These are phyloP conservation scores for Macrolepiota albuminosa DNA, from an alignment of 768 basidiomycete species.

Conservation along the genomic window DNA sequence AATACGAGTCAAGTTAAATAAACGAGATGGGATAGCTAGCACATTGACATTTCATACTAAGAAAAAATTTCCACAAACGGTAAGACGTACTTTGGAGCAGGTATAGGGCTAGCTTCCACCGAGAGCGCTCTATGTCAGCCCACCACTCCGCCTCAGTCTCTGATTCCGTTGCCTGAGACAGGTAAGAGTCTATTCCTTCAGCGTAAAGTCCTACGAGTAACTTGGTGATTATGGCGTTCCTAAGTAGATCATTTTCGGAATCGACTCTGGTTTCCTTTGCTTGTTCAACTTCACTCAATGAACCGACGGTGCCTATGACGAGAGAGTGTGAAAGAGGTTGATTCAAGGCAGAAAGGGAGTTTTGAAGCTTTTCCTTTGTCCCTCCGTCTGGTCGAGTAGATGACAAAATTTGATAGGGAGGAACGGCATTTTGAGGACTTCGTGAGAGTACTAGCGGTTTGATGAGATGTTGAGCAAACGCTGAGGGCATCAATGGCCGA, in stretches of 20 bases:
- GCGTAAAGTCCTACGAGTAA: conserved; percentile 57
- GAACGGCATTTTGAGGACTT: conserved; percentile 16
- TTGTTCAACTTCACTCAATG: conserved; percentile 24
- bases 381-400: conserved; percentile 5
- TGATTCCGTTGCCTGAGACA: conserved; percentile 62
- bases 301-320: conserved; percentile 21
- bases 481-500: conserved; percentile 25
- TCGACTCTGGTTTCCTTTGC: conserved; percentile 15
- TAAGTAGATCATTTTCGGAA: conserved; percentile 33
- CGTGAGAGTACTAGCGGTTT: conserved; percentile 24
- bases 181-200: conserved; percentile 56
- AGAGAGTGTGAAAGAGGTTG: conserved; percentile 19
- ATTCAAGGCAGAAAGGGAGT: conserved; percentile 34
- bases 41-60: not conserved
- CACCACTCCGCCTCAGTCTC: conserved; percentile 87
- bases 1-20: conserved; percentile 29
- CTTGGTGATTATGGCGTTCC: conserved; percentile 41
- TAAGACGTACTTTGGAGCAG: conserved; percentile 70
- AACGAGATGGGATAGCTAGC: conserved; percentile 44
- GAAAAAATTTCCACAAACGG: not conserved
- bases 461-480: conserved; percentile 35
- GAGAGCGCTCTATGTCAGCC: conserved; percentile 64
- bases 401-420: not conserved
- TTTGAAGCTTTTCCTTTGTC: conserved; percentile 30
- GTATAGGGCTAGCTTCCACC: conserved; percentile 51